These are phyloP conservation scores for Theobroma cacao DNA, from an alignment of 345 rosid genomes.

Conservation along the genomic window DNA sequence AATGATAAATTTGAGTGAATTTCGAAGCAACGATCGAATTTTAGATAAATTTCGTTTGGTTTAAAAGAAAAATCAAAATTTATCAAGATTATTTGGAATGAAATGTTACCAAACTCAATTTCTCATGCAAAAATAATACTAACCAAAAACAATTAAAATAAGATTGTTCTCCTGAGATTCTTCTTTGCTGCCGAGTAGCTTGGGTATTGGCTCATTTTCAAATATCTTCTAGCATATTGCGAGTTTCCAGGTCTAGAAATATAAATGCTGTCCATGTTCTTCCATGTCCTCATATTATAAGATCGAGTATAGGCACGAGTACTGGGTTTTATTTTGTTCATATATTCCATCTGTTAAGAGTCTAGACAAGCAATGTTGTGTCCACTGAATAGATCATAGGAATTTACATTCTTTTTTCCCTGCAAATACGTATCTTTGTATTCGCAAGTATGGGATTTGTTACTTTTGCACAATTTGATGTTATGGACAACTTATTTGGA, in stretches of 20 bases:
- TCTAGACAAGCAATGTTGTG: background rate
- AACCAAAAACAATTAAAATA: too few relatives aligned
- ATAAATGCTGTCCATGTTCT: background rate
- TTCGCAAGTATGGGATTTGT: background rate
- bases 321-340: background rate
- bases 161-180: too few relatives aligned
- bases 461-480: background rate
- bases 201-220: slow-evolving; percentile 26
- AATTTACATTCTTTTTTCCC: background rate
- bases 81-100: background rate
- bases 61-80: background rate
- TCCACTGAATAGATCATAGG: background rate
- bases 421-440: background rate
- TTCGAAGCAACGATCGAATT: background rate
- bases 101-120: too few relatives aligned
- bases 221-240: background rate
- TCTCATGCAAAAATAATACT: too few relatives aligned
- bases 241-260: background rate
- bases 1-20: background rate
- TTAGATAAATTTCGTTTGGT: background rate
- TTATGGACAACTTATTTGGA: slow-evolving; percentile 28
- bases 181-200: background rate
- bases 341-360: background rate
- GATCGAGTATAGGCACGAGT: background rate
- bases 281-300: background rate